Evolutionary conservation across 2,329 filamentous ascomycete genomes (phyloP).

Genomic region (Cercospora berteroae): DNA sequence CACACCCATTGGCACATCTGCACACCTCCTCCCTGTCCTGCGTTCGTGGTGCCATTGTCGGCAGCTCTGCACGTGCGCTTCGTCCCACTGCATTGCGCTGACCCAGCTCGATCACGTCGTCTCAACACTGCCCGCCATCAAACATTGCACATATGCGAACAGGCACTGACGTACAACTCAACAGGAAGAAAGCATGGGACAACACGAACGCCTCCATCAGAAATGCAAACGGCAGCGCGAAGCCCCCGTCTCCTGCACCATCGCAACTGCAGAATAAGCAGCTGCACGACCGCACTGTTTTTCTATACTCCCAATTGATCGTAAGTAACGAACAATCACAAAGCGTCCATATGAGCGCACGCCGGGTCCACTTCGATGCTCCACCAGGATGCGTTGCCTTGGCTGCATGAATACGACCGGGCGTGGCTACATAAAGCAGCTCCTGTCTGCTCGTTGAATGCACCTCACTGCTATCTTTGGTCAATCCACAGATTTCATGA

Average conservation of each 20-base stretch:
- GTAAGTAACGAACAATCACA: constrained; percentile 52
- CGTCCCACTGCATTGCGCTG: constrained; percentile 9
- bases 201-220: constrained; percentile 11
- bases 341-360: background rate
- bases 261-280: constrained; percentile 46
- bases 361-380: background rate
- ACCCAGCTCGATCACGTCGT: constrained; percentile 7
- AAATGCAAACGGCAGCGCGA: constrained; percentile 54
- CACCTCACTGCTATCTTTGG: background rate
- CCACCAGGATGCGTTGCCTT: background rate
- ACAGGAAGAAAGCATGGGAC: constrained; percentile 14
- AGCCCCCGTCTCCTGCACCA: constrained; percentile 28
- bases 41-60: background rate
- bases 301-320: constrained; percentile 58
- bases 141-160: background rate
- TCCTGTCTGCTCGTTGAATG: background rate
- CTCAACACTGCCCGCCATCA: background rate
- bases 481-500: background rate
- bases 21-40: background rate
- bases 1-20: constrained; percentile 17
- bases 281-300: constrained; percentile 57
- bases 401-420: background rate
- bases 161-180: background rate
- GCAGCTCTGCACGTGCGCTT: constrained; percentile 8
- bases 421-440: background rate